phyloP scores from a whole-genome alignment of 2,329 filamentous ascomycete genomes.

The Orbilia ellipsospora region DNA sequence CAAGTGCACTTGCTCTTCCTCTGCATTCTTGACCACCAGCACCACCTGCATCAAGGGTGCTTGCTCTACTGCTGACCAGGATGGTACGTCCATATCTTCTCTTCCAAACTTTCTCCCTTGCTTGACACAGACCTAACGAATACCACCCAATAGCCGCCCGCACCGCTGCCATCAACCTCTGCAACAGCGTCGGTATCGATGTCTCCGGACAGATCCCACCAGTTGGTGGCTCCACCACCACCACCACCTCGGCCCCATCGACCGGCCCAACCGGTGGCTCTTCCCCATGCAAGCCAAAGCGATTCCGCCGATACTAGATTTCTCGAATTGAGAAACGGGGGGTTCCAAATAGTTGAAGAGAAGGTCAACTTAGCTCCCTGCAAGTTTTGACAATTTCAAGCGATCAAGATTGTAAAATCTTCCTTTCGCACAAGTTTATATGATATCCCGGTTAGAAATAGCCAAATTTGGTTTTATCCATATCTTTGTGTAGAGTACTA shows the following conservation, averaged over 20 bases:
- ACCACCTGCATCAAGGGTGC: constrained; percentile 45
- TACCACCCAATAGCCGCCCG: constrained; percentile 47
- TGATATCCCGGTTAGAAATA: constrained; percentile 11
- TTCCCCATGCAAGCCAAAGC: constrained; percentile 53
- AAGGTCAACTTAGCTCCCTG: background rate
- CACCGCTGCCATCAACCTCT: constrained; percentile 46
- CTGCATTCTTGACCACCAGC: constrained; percentile 49
- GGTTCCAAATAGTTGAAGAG: no score
- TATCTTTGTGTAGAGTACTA: constrained; percentile 1
- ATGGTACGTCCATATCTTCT: constrained; percentile 47
- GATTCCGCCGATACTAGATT: constrained; percentile 41
- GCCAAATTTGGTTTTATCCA: constrained; percentile 16
- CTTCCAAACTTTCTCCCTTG: background rate
- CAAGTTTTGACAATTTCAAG: constrained; percentile 2
- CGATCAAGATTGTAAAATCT: constrained; percentile 10
- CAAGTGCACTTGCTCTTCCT: constrained; percentile 55
- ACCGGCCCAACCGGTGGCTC: constrained; percentile 22
- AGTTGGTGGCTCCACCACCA: constrained; percentile 9
- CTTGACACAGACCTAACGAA: background rate
- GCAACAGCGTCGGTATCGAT: constrained; percentile 52
- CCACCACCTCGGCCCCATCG: constrained; percentile 25
- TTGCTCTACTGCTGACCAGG: constrained; percentile 48
- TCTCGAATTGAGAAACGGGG: no score
- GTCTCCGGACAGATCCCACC: constrained; percentile 53
- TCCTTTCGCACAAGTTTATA: constrained; percentile 23